These are phyloP conservation scores for Agaricus sinodeliciosus DNA, from an alignment of 768 basidiomycete genomes.

Conservation along the genomic window DNA sequence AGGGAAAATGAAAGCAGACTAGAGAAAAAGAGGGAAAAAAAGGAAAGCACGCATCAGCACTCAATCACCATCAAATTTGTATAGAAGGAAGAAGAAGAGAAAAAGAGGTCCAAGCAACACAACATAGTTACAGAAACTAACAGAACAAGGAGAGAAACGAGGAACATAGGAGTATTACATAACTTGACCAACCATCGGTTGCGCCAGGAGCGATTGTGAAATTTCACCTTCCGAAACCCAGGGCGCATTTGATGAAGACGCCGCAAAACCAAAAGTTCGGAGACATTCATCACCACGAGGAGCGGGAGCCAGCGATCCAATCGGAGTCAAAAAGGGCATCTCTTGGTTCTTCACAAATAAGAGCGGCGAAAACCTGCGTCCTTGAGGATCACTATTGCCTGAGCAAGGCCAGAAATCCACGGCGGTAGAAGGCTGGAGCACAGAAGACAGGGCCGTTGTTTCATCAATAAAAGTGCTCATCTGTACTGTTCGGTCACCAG, in stretches of 20 bases:
- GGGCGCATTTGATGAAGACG: background rate
- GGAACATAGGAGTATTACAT: slow-evolving; percentile 4
- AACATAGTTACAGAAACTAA: slow-evolving; percentile 1
- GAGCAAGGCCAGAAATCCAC: slow-evolving; percentile 20
- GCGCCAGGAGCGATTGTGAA: background rate
- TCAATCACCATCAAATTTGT: slow-evolving; percentile 7
- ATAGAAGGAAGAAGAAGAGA: background rate
- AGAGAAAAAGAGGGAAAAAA: slow-evolving; percentile 15
- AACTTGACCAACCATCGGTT: background rate
- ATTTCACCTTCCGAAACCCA: slow-evolving; percentile 5
- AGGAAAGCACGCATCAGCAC: slow-evolving; percentile 11
- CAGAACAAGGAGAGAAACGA: slow-evolving; percentile 9
- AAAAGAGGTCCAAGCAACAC: slow-evolving; percentile 8
- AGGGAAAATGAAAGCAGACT: background rate
- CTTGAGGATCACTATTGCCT: slow-evolving; percentile 2
- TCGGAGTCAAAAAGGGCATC: background rate
- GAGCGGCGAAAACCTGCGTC: slow-evolving; percentile 1
- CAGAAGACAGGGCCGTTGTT: slow-evolving; percentile 16
- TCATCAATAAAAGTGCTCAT: slow-evolving; percentile 48
- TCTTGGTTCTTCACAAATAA: background rate
- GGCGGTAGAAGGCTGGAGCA: slow-evolving; percentile 2
- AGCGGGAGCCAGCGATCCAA: background rate
- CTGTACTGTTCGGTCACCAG: slow-evolving; percentile 50
- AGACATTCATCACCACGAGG: background rate
- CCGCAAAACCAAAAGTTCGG: background rate